These are phyloP conservation scores for Leccinum broughii DNA, from an alignment of 768 basidiomycete species.

Conservation along the genomic window DNA sequence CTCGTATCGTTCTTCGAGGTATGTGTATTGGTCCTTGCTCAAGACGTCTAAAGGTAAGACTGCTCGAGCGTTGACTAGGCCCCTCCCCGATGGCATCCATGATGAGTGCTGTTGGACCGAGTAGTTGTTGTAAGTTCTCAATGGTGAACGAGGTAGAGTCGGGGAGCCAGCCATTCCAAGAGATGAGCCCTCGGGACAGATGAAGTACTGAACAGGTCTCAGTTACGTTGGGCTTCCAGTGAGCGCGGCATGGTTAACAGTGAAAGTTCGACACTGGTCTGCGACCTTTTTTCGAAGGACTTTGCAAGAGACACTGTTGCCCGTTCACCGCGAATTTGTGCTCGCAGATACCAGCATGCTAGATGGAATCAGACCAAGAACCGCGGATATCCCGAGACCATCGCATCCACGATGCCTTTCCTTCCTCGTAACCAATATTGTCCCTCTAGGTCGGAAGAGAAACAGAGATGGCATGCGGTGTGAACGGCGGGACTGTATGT, in stretches of 20 bases:
- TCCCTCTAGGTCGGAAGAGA: slow-evolving; percentile 92
- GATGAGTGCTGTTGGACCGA: slow-evolving; percentile 31
- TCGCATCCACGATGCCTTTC: slow-evolving; percentile 73
- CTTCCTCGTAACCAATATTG: slow-evolving; percentile 92
- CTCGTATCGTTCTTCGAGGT: slow-evolving; percentile 93
- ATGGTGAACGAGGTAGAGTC: slow-evolving; percentile 6
- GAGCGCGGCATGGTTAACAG: slow-evolving; percentile 50
- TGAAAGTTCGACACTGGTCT: slow-evolving; percentile 72
- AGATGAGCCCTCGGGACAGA: slow-evolving; percentile 57
- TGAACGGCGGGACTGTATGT: slow-evolving; percentile 59
- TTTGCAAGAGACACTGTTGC: slow-evolving; percentile 73
- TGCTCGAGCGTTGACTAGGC: slow-evolving; percentile 8
- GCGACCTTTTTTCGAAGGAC: slow-evolving; percentile 71
- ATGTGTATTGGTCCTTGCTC: slow-evolving; percentile 62
- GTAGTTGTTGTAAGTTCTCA: too few species aligned
- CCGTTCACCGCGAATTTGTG: slow-evolving; percentile 70
- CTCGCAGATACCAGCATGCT: slow-evolving; percentile 80
- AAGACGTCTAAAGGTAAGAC: slow-evolving; percentile 45
- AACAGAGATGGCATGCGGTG: slow-evolving; percentile 91
- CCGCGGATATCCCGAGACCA: slow-evolving; percentile 91
- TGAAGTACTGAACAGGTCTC: slow-evolving; percentile 67
- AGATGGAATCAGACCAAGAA: slow-evolving; percentile 55
- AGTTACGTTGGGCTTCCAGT: slow-evolving; percentile 46
- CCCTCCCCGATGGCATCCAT: background rate
- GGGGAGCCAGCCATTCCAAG: slow-evolving; percentile 16